These are phyloP conservation scores for Rutstroemia sydowiana DNA, from an alignment of 2,329 filamentous ascomycete species.

Conservation along the genomic window DNA sequence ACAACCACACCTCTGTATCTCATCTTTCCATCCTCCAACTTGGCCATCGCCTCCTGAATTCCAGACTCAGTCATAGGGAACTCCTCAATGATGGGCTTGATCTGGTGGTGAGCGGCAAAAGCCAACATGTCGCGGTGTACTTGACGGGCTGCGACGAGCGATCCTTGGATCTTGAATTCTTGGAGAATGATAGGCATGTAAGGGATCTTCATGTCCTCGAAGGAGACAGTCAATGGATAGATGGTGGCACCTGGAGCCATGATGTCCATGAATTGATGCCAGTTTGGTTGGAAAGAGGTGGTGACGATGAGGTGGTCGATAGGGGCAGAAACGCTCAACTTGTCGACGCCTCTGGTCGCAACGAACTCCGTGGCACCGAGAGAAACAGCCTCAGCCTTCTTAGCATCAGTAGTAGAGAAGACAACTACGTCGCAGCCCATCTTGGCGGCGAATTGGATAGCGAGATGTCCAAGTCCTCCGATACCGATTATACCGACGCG, in stretches of 20 bases:
- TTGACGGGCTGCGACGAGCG: constrained; percentile 28
- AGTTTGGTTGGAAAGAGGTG: constrained; percentile 16
- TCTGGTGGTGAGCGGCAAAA: constrained; percentile 48
- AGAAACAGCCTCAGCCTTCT: constrained; percentile 52
- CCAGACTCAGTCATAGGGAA: constrained; percentile 45
- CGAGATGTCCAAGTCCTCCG: constrained; percentile 53
- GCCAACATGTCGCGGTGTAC: constrained; percentile 50
- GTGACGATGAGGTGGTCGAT: constrained; percentile 24
- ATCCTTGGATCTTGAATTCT: constrained; percentile 14
- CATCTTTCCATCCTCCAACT: constrained; percentile 48
- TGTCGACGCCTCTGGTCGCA: constrained; percentile 36
- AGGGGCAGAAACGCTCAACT: constrained; percentile 30
- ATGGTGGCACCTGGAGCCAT: constrained; percentile 43
- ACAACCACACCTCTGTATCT: constrained; percentile 39
- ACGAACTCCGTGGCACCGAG: constrained; percentile 56
- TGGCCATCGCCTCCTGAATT: constrained; percentile 45
- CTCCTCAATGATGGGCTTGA: constrained; percentile 49
- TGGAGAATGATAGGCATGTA: constrained; percentile 17
- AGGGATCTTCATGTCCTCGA: constrained; percentile 18
- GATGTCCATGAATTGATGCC: constrained; percentile 12
- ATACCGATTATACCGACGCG: constrained; percentile 42
- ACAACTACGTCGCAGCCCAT: constrained; percentile 56
- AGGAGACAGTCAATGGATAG: constrained; percentile 56
- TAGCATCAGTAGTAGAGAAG: constrained; percentile 48
- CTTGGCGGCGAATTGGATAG: constrained; percentile 52